Base-by-base conservation (phyloP, 2,329 filamentous ascomycete species). In the Cercospora janseana region DNA sequence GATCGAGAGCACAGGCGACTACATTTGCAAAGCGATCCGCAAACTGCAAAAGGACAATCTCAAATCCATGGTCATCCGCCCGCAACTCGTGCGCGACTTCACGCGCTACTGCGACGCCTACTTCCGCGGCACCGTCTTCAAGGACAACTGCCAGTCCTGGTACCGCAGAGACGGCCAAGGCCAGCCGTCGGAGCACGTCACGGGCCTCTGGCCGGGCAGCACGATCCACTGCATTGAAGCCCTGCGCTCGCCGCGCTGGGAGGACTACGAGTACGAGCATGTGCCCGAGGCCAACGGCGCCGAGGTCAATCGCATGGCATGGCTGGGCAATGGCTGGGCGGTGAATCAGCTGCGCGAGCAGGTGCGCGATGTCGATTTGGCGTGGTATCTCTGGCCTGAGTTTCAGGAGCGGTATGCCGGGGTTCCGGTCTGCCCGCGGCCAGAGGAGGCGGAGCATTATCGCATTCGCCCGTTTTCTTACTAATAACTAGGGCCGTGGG, bases 271-370 rank as follows among this genome's bases (percentile, higher is more conserved):
- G 51, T 82, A 78, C 59, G 72, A 72, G 8, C 74, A 76, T 52
- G 8, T 54, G 9, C 31, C 35, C 4, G 62, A 62, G 24, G 54
- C 45, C 27, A 52, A 60, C 31, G 60, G 58, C 10, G 70, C 71
- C 27, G 64, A 65, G 1, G 67, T 64, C 45, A 79, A 80, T 60
- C 64, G 79, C 21, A 80, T 86, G 59, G 70, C 74, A 2, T 88
- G 83, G 64, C 80, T 87, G 58, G 86, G 86, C 0, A 86, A 85
- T 63, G 86, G 86, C 0, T 82, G 79, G 70, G 85, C 81, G 2
- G 70, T 61, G 40, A 78, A 77, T 54, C 85, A 89, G 65, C 57
- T 70, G 60, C 66, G 66, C 50, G 58, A 62, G 48, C 38, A 71
- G 66, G 53, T 62, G 15, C 65, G 69, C 34, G 58, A 60, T 27